phyloP scores from a whole-genome alignment of 1,284 basidiomycete genomes.

The Boletellus deceptivus region DNA sequence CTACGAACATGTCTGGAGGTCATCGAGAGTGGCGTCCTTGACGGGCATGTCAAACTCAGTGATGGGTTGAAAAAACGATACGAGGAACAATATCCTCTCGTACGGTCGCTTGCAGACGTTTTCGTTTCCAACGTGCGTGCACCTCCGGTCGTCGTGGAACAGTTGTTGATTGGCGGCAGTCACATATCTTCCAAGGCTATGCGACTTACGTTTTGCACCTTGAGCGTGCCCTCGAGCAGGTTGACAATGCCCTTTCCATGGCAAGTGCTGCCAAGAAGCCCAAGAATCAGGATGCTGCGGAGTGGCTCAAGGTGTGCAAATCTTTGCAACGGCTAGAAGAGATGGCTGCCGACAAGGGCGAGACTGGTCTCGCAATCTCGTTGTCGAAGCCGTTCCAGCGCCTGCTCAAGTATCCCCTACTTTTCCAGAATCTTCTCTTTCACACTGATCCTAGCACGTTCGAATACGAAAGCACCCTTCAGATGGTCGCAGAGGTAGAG shows the following conservation, averaged over 20 bases:
- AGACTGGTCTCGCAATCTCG: constrained; percentile 91
- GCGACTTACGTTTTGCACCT: constrained; percentile 89
- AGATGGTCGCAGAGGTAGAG: constrained; percentile 97
- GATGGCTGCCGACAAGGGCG: constrained; percentile 79
- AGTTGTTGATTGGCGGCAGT: constrained; percentile 46
- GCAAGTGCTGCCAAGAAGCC: constrained; percentile 65
- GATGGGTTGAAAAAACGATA: constrained; percentile 83
- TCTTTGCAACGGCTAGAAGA: constrained; percentile 76
- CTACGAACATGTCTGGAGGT: constrained; percentile 82
- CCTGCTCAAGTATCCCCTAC: constrained; percentile 92
- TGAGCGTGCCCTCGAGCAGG: constrained; percentile 84
- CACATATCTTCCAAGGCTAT: constrained; percentile 89
- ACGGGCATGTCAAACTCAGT: constrained; percentile 82
- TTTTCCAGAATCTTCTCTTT: constrained; percentile 96
- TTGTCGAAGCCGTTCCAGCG: constrained; percentile 97
- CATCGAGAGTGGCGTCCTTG: constrained; percentile 78
- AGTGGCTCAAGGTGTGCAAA: constrained; percentile 74
- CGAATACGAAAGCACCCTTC: constrained; percentile 94
- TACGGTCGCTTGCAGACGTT: constrained; percentile 87
- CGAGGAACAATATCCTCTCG: constrained; percentile 90
- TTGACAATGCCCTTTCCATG: constrained; percentile 76
- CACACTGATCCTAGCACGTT: constrained; percentile 96
- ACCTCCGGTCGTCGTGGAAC: constrained; percentile 5
- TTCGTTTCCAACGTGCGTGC: constrained; percentile 86
- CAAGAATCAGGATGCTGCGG: constrained; percentile 74